phyloP scores from a whole-genome alignment of 495 filamentous ascomycete species.

The Xylaria bambusicola region DNA sequence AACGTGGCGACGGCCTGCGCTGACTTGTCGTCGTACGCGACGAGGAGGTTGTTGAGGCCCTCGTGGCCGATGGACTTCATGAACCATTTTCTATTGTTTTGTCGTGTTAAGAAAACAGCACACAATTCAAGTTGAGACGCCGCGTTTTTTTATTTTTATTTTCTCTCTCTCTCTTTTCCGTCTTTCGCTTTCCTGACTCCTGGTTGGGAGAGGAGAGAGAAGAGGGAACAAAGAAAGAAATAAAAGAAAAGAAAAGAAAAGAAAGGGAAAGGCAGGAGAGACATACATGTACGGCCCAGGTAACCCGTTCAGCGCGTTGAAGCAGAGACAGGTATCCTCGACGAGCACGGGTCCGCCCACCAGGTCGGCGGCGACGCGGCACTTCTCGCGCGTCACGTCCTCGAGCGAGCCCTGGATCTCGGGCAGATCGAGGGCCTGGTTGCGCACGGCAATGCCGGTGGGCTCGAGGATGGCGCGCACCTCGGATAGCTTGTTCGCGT shows the following conservation, averaged over 20 bases:
- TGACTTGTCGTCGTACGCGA: conserved; percentile 83
- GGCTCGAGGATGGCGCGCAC: conserved; percentile 81
- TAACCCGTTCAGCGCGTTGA: conserved; percentile 81
- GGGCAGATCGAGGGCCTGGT: conserved; percentile 71
- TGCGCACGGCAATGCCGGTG: conserved; percentile 67
- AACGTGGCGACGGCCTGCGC: conserved; percentile 96
- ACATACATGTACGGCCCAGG: conserved; percentile 96
- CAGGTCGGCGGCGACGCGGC: conserved; percentile 69
- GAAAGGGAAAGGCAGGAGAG: not conserved
- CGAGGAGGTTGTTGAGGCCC: conserved; percentile 88
- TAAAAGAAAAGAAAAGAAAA: not conserved
- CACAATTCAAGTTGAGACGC: too few relatives aligned
- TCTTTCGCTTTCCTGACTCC: too few relatives aligned
- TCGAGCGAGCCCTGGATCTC: conserved; percentile 94
- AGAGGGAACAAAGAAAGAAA: not conserved
- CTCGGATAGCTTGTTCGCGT: conserved; percentile 88
- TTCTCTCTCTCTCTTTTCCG: too few relatives aligned
- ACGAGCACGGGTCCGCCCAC: conserved; percentile 86
- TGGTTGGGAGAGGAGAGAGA: conserved; percentile 4
- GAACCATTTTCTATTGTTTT: conserved; percentile 78
- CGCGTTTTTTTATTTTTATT: too few relatives aligned
- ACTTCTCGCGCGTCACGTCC: conserved; percentile 88
- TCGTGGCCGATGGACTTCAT: conserved; percentile 76
- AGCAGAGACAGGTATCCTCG: conserved; percentile 94
- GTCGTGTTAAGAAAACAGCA: not conserved